phyloP scores from a whole-genome alignment of 345 rosid genomes.

The Mallotus nudiflorus region DNA sequence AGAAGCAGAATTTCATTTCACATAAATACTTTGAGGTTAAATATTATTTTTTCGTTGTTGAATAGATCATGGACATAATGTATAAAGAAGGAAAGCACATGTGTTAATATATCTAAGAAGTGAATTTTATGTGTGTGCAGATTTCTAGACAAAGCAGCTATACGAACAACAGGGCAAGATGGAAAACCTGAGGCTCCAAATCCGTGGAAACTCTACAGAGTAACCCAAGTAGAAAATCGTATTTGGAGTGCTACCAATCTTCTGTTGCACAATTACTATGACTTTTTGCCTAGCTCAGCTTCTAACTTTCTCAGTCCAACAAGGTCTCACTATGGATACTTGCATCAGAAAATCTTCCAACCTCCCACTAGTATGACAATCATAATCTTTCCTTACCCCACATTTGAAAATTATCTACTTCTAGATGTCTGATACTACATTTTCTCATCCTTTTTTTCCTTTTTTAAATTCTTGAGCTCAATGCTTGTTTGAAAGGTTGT shows the following conservation, averaged over 20 bases:
- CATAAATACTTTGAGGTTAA: constrained; percentile 43
- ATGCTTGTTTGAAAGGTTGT: too few relatives aligned
- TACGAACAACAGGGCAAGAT: constrained; percentile 7
- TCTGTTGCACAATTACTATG: constrained; percentile 60
- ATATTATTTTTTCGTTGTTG: too few relatives aligned
- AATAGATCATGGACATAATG: background rate
- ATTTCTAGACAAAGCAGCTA: constrained; percentile 59
- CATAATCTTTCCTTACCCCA: constrained; percentile 42
- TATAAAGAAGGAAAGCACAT: background rate
- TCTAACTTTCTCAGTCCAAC: constrained; percentile 55
- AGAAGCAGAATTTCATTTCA: constrained; percentile 48
- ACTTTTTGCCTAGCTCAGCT: constrained; percentile 54
- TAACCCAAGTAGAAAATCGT: constrained; percentile 61
- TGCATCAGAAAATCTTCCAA: constrained; percentile 34
- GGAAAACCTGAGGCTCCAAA: constrained; percentile 19
- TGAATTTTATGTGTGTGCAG: constrained; percentile 22
- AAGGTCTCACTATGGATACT: constrained; percentile 53
- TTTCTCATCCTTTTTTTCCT: too few relatives aligned
- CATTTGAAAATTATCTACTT: too few relatives aligned
- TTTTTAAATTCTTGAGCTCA: too few relatives aligned
- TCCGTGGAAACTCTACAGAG: constrained; percentile 61
- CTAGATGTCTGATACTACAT: too few relatives aligned
- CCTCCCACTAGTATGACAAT: constrained; percentile 52
- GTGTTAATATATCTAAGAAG: background rate
- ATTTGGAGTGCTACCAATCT: constrained; percentile 51